Evolutionary conservation across 2,329 filamentous ascomycete genomes (phyloP).

Genomic region (Beauveria rudraprayagi): DNA sequence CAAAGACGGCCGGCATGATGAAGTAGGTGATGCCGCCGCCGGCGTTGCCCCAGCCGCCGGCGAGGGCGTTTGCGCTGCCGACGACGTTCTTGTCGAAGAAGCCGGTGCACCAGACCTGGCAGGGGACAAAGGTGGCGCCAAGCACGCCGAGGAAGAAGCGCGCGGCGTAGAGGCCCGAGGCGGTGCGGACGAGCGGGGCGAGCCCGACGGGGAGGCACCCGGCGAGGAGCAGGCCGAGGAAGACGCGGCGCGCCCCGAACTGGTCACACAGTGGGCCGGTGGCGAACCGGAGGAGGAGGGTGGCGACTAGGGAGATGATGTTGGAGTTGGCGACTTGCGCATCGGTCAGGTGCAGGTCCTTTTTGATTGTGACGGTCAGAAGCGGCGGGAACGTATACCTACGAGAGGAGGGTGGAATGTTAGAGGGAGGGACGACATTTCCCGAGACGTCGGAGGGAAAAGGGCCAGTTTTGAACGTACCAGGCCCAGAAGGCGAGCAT

Average conservation of each 20-base stretch:
- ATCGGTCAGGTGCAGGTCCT: slow-evolving; percentile 64
- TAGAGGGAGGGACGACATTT: neutral
- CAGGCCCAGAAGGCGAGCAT: slow-evolving; percentile 85
- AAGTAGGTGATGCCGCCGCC: slow-evolving; percentile 91
- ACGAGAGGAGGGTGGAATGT: neutral
- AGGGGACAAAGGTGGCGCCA: slow-evolving; percentile 72
- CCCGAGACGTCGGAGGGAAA: too few species aligned
- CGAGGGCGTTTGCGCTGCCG: slow-evolving; percentile 78
- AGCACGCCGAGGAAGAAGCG: slow-evolving; percentile 78
- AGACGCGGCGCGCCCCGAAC: slow-evolving; percentile 73
- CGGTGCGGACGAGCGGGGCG: slow-evolving; percentile 64
- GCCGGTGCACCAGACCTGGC: slow-evolving; percentile 85
- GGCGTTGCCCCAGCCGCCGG: slow-evolving; percentile 78
- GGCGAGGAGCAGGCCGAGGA: slow-evolving; percentile 66
- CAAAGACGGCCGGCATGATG: slow-evolving; percentile 83
- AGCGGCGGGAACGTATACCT: slow-evolving; percentile 80
- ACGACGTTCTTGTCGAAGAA: slow-evolving; percentile 93
- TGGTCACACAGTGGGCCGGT: slow-evolving; percentile 80
- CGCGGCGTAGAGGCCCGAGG: slow-evolving; percentile 56
- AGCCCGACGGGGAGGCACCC: slow-evolving; percentile 77
- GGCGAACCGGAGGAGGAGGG: slow-evolving; percentile 65
- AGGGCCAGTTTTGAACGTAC: slow-evolving; percentile 24
- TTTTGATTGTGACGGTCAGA: slow-evolving; percentile 67
- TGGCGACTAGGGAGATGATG: slow-evolving; percentile 67
- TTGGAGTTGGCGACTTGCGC: slow-evolving; percentile 80